Base-by-base conservation (phyloP, 257 asterid species). In the Solanum corneliomulleri region DNA sequence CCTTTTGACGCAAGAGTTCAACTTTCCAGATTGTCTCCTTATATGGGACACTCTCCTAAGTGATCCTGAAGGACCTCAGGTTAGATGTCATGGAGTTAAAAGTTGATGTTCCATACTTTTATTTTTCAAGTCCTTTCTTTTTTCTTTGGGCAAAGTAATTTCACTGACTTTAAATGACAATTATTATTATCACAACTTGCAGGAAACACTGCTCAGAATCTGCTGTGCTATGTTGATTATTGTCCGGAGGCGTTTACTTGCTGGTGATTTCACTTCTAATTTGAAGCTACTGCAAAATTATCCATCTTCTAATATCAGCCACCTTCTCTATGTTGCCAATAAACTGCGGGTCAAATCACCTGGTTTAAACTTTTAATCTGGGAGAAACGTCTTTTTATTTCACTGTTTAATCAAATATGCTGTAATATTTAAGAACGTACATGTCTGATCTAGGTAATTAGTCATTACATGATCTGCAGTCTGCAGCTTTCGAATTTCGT, bases 51-150 rank as follows among this genome's bases (percentile, higher is more conserved):
- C 98, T 49, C 94, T 96, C 47, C 92, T 96, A 83, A 96, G 99
- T 91, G 99, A 96, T 91, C 97, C 98, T 29, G 99, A 95, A 89
- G 99, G 99, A 90, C 98, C 96, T 89, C 99, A 96, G 90, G 98
- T 95, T 88, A 90, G 98, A 77, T 5, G 0, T 77, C 62, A n/a
- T 77, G 62, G 5, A 44, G 77, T 70, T 70, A 70, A 70, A 70
- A 70, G 42, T 70, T 70, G 77, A 70, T 70, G 7, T 70, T 31
- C 14, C n/a, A 18, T 70, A n/a, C 42, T 31, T 70, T 16, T 66
- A 0, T 35, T 35, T 35, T 35, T 70, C 3, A 70, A 31, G 13
- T 70, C 42, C 14, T 6, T 16, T 3, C 9, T 20, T 3, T 70
- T 70, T 69, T 69, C 76, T 69, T 69, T 69, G 41, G 23, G 8